Evolutionary conservation across 2,329 filamentous ascomycete genomes (phyloP).

Genomic region (Talaromyces albobiverticillius): DNA sequence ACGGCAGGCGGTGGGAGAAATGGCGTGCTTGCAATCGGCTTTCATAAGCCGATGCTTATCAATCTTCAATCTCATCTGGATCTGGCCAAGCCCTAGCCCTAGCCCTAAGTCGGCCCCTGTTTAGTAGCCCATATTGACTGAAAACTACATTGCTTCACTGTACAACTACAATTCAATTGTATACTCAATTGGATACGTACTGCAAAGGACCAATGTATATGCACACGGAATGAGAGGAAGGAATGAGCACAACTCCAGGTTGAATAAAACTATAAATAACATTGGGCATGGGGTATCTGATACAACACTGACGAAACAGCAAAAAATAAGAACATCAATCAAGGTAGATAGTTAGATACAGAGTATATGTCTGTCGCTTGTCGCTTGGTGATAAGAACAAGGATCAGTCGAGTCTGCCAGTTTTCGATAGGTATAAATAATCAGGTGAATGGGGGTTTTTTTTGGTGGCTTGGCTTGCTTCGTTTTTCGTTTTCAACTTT

Average conservation of each 20-base stretch:
- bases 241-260: neutral
- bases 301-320: neutral
- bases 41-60: conserved; percentile 2
- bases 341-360: neutral
- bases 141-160: too few relatives aligned
- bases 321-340: neutral
- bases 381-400: too few relatives aligned
- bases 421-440: neutral
- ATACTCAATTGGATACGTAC: too few relatives aligned
- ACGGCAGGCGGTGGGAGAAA: conserved; percentile 8
- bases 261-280: neutral
- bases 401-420: neutral
- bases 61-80: too few relatives aligned
- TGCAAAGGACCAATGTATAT: too few relatives aligned
- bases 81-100: conserved; percentile 1
- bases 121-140: too few relatives aligned
- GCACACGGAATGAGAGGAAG: neutral
- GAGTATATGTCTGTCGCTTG: too few relatives aligned
- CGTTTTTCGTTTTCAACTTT: neutral
- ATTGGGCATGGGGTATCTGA: conserved; percentile 10
- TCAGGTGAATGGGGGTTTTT: neutral
- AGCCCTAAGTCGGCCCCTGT: neutral
- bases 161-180: too few relatives aligned
- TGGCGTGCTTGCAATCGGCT: conserved; percentile 13
- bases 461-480: neutral